Percentiles rank a stretch among this genome's conserved stretches.
Evolutionary conservation across 306 rosid genomes (phyloP).

Genomic region (Cucurbita pepo): DNA sequence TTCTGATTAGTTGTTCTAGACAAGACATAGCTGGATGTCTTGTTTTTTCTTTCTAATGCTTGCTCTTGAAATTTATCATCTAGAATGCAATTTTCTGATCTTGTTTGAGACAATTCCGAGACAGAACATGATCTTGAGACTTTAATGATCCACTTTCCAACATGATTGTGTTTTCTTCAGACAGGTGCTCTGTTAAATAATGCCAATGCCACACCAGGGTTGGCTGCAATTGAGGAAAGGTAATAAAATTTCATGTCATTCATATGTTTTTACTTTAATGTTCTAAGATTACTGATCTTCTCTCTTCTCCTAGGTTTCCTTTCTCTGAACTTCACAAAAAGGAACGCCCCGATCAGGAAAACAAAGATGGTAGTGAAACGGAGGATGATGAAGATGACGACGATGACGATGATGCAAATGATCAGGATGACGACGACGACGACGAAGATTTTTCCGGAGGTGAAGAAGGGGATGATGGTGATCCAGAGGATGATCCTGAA

Average conservation of each 20-base stretch:
- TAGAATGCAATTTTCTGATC: background rate
- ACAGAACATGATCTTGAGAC: background rate
- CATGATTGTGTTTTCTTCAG: slow-evolving; percentile 18
- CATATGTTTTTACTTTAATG: background rate
- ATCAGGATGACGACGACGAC: slow-evolving; percentile 35
- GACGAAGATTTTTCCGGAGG: slow-evolving; percentile 55
- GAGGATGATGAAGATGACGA: slow-evolving; percentile 41
- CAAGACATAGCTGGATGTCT: background rate
- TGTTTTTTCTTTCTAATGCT: background rate
- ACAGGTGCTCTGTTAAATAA: slow-evolving; percentile 16
- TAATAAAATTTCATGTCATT: slow-evolving; percentile 7
- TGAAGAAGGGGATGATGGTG: slow-evolving; percentile 50
- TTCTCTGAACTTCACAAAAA: slow-evolving; percentile 26
- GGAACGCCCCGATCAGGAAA: slow-evolving; percentile 24
- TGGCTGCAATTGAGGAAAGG: slow-evolving; percentile 37
- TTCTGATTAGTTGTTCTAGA: background rate
- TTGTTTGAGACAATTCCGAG: background rate
- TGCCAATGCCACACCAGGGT: slow-evolving; percentile 16
- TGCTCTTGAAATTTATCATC: background rate
- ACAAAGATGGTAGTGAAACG: slow-evolving; percentile 75
- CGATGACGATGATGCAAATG: slow-evolving; percentile 30
- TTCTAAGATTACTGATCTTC: background rate
- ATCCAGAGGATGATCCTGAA: slow-evolving; percentile 18
- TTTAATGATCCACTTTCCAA: background rate
- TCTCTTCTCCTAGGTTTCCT: slow-evolving; percentile 44